Conservation (phyloP, 495 filamentous ascomycete species). For the Ramalina intermedia region DNA sequence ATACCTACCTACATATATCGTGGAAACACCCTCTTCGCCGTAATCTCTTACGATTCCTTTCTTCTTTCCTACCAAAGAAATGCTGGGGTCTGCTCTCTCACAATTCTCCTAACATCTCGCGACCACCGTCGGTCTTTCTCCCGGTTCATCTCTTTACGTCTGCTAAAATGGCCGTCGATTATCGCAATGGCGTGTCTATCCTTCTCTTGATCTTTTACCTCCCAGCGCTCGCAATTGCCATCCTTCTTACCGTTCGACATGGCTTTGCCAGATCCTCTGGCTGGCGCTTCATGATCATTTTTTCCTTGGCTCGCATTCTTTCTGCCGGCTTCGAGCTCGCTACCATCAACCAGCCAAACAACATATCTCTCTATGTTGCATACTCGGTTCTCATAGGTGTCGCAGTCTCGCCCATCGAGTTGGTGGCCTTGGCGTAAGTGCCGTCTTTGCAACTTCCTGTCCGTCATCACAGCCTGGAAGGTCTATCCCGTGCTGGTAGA, state of each 20-base stretch:
- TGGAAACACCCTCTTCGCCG: too few species aligned
- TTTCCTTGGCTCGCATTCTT: slow-evolving; percentile 24
- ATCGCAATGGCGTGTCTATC: slow-evolving; percentile 25
- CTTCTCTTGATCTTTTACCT: slow-evolving; percentile 23
- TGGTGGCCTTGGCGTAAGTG: too few species aligned
- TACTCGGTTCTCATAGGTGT: neutral
- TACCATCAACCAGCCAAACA: slow-evolving; percentile 20
- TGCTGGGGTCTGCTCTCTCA: too few species aligned
- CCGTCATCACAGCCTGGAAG: too few species aligned
- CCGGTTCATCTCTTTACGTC: too few species aligned
- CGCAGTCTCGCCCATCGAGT: neutral
- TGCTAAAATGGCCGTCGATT: slow-evolving; percentile 6
- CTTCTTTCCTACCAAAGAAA: too few species aligned
- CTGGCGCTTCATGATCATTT: slow-evolving; percentile 26
- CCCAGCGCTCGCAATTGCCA: slow-evolving; percentile 20
- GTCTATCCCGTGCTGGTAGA: too few species aligned
- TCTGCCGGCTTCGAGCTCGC: slow-evolving; percentile 24
- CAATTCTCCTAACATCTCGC: too few species aligned
- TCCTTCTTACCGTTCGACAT: slow-evolving; percentile 25
- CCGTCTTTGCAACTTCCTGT: too few species aligned
- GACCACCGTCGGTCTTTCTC: too few species aligned
- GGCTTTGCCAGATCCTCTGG: slow-evolving; percentile 22
- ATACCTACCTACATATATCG: too few species aligned
- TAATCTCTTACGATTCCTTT: too few species aligned
- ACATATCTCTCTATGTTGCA: neutral